Conservation (phyloP, 2,329 filamentous ascomycete species). For the Arthrobotrys iridis region DNA sequence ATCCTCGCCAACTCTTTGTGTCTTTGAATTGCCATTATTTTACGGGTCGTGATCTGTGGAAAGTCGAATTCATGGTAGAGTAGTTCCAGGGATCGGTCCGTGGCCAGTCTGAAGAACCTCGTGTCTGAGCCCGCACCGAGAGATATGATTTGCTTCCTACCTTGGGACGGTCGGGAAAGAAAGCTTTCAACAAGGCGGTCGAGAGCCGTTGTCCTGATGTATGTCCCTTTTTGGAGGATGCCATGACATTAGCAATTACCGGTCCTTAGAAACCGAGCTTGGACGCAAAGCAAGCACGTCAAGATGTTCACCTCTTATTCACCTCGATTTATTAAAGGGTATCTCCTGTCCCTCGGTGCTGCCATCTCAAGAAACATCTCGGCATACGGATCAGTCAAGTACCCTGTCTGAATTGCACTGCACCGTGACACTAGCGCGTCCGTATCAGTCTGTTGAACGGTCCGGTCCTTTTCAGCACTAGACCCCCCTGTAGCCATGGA, state of each 20-base stretch:
- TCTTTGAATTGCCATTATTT: slow-evolving; percentile 54
- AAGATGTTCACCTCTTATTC: slow-evolving; percentile 57
- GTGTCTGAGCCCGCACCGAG: slow-evolving; percentile 95
- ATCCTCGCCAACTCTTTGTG: slow-evolving; percentile 40
- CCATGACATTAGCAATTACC: neutral
- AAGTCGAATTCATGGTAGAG: slow-evolving; percentile 96
- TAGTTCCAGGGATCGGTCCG: slow-evolving; percentile 62
- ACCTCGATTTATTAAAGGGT: slow-evolving; percentile 96
- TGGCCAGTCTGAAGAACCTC: slow-evolving; percentile 78
- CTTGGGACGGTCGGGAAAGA: slow-evolving; percentile 63
- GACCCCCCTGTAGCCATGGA: slow-evolving; percentile 1
- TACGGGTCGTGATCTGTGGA: slow-evolving; percentile 61
- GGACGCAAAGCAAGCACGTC: slow-evolving; percentile 26
- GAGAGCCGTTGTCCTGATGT: slow-evolving; percentile 84
- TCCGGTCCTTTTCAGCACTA: slow-evolving; percentile 69
- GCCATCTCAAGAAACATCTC: slow-evolving; percentile 70
- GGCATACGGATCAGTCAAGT: slow-evolving; percentile 84
- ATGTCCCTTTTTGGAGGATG: slow-evolving; percentile 77
- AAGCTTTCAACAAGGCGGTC: slow-evolving; percentile 80
- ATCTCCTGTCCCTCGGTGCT: slow-evolving; percentile 67
- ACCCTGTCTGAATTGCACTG: slow-evolving; percentile 86
- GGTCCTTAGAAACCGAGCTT: neutral
- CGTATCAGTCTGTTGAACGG: slow-evolving; percentile 87
- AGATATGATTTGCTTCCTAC: slow-evolving; percentile 81
- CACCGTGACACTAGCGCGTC: slow-evolving; percentile 89